phyloP scores from a whole-genome alignment of 306 rosid species.

The Malus asiatica region DNA sequence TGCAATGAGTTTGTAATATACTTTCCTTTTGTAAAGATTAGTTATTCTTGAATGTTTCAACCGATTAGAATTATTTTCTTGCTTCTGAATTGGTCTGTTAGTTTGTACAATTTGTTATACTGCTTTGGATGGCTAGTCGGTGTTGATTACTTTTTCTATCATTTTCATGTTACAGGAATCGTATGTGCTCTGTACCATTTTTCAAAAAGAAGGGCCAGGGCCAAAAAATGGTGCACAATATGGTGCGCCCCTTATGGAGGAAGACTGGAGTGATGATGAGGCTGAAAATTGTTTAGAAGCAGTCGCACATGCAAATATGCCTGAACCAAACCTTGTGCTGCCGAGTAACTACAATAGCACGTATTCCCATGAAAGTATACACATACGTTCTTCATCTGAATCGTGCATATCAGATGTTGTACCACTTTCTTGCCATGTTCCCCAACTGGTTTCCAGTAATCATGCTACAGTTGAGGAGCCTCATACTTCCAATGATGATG shows the following conservation, averaged over 20 bases:
- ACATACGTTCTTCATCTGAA: slow-evolving; percentile 17
- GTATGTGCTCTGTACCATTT: slow-evolving; percentile 56
- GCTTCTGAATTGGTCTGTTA: background rate
- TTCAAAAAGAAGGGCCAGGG: slow-evolving; percentile 61
- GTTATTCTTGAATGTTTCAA: background rate
- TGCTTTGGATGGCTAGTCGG: background rate
- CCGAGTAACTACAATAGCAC: slow-evolving; percentile 7
- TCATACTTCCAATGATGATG: background rate
- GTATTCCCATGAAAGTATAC: slow-evolving; percentile 9
- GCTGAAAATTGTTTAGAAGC: slow-evolving; percentile 25
- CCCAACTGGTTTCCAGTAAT: slow-evolving; percentile 8
- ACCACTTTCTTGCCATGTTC: slow-evolving; percentile 12
- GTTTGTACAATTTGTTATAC: background rate
- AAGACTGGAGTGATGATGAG: slow-evolving; percentile 52
- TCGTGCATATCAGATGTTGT: slow-evolving; percentile 32
- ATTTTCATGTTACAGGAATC: slow-evolving; percentile 42
- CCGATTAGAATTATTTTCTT: background rate
- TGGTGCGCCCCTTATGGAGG: slow-evolving; percentile 55
- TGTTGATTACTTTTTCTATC: slow-evolving; percentile 1
- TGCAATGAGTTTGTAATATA: background rate
- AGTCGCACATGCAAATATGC: slow-evolving; percentile 1
- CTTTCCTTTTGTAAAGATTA: background rate
- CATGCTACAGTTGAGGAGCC: slow-evolving; percentile 5
- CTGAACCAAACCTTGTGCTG: slow-evolving; percentile 9
- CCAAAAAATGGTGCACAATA: slow-evolving; percentile 64